Percentiles rank a stretch among this genome's conserved stretches.
These are phyloP conservation scores for Eurotiales sp. DNA, from an alignment of 2,329 filamentous ascomycete genomes.

Conservation along the genomic window DNA sequence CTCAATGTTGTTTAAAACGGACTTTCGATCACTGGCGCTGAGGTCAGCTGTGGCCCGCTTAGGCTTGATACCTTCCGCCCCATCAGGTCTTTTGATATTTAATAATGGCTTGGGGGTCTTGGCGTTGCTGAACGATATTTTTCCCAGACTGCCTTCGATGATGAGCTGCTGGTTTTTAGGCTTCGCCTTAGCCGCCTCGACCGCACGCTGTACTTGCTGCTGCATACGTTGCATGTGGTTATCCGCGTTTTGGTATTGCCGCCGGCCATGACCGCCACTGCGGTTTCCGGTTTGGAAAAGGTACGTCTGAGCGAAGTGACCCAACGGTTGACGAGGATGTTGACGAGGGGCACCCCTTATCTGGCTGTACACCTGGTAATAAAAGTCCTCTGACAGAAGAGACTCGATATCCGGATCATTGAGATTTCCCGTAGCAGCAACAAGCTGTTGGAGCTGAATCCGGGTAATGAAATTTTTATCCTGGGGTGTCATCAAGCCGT, in stretches of 20 bases:
- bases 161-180: slow-evolving; percentile 97
- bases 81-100: slow-evolving; percentile 87
- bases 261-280: slow-evolving; percentile 62
- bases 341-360: slow-evolving; percentile 87
- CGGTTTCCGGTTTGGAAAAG: slow-evolving; percentile 90
- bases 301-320: slow-evolving; percentile 96
- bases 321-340: slow-evolving; percentile 87
- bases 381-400: slow-evolving; percentile 87
- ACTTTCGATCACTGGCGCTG: slow-evolving; percentile 72
- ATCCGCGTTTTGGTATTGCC: slow-evolving; percentile 73
- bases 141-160: slow-evolving; percentile 91
- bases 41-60: slow-evolving; percentile 46
- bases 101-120: slow-evolving; percentile 94
- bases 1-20: slow-evolving; percentile 81
- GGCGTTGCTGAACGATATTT: slow-evolving; percentile 98
- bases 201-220: slow-evolving; percentile 94
- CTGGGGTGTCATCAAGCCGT: slow-evolving; percentile 96
- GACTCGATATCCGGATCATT: slow-evolving; percentile 76
- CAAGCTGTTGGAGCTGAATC: slow-evolving; percentile 93
- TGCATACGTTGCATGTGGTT: slow-evolving; percentile 99
- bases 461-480: slow-evolving; percentile 99
- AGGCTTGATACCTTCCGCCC: slow-evolving; percentile 55
- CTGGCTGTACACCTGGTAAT: slow-evolving; percentile 95
- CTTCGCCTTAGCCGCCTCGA: slow-evolving; percentile 94
- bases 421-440: slow-evolving; percentile 84